Conservation (phyloP, 768 basidiomycete genomes). For the Amanita brunnescens region DNA sequence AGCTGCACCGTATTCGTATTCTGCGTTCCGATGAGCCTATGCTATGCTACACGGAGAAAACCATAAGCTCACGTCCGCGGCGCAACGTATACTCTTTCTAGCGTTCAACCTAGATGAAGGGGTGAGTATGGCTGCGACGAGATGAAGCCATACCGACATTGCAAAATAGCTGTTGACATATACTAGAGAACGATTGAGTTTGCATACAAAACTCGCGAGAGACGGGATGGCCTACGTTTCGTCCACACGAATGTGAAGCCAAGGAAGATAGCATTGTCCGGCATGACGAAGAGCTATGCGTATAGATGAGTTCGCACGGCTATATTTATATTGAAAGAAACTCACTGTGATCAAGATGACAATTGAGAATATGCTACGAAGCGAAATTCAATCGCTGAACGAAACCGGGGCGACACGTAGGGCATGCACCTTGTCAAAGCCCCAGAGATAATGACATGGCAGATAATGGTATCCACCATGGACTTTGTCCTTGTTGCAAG, state of each 20-base stretch:
- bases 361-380: not conserved
- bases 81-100: no score
- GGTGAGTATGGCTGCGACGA: no score
- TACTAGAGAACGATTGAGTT: no score
- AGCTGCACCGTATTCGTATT: no score
- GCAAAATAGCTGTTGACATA: not conserved
- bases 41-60: no score
- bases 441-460: not conserved
- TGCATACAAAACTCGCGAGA: no score
- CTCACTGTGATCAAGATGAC: not conserved
- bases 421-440: not conserved
- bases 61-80: no score
- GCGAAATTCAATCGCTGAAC: not conserved
- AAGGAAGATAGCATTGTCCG: slow-evolving; percentile 4
- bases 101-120: no score
- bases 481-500: not conserved
- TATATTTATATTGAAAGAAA: no score
- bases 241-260: not conserved
- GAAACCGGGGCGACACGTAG: not conserved
- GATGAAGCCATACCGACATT: not conserved
- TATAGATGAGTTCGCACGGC: not conserved
- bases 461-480: not conserved
- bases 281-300: not conserved
- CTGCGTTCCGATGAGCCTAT: no score
- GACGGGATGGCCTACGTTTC: no score